A percentile compares a stretch with the other conserved stretches of the same genome.
Conservation (phyloP, 768 basidiomycete genomes). For the Panaeolus papilionaceus region DNA sequence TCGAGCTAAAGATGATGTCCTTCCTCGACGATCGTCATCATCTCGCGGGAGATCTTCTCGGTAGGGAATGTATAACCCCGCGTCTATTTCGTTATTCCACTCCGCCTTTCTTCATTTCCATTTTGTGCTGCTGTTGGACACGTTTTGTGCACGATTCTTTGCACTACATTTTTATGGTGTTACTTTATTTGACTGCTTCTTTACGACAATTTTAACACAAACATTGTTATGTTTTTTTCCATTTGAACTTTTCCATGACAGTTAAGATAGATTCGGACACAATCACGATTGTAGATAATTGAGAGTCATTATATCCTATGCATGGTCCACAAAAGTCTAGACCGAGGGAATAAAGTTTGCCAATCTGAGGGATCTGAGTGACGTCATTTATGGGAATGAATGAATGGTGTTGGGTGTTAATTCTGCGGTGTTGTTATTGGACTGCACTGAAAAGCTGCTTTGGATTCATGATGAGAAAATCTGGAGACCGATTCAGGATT, state of each 20-base stretch:
- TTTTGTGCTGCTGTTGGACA: neutral
- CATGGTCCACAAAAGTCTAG: conserved; percentile 1
- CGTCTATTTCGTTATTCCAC: conserved; percentile 5
- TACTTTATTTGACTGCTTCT: neutral
- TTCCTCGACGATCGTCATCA: conserved; percentile 41
- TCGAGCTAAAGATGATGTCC: conserved; percentile 57
- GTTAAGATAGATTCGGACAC: neutral
- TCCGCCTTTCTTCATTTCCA: neutral
- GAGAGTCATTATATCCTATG: neutral
- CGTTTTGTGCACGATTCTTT: neutral
- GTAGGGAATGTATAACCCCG: conserved; percentile 13
- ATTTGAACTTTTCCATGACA: neutral
- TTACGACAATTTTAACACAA: neutral
- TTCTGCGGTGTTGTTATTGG: neutral
- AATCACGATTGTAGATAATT: conserved; percentile 11
- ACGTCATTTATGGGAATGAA: conserved; percentile 8
- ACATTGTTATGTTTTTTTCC: neutral
- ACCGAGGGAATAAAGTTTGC: neutral
- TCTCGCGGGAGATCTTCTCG: conserved; percentile 31
- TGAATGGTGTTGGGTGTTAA: neutral
- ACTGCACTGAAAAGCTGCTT: neutral
- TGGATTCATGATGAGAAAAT: conserved; percentile 9
- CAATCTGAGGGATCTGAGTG: conserved; percentile 14
- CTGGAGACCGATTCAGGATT: neutral
- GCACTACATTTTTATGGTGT: neutral